phyloP scores from a whole-genome alignment of 805 yeast species.

The Suhomyces canberraensis region DNA sequence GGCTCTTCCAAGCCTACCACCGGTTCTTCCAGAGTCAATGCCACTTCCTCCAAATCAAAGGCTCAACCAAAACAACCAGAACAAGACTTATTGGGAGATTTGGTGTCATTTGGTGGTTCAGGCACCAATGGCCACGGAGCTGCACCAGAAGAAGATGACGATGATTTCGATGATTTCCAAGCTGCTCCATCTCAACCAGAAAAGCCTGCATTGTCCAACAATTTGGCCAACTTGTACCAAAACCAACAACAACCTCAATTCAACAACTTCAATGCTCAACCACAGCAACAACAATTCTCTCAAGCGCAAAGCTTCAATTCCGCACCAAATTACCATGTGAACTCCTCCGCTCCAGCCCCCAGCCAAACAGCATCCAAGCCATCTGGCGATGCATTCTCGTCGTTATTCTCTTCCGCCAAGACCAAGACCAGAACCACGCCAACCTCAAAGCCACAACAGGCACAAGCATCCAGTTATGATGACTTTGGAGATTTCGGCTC shows the following conservation, averaged over 20 bases:
- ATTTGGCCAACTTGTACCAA: constrained; percentile 27
- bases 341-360: constrained; percentile 24
- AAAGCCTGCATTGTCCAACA: constrained; percentile 18
- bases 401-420: constrained; percentile 65
- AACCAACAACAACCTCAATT: constrained; percentile 18
- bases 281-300: constrained; percentile 11
- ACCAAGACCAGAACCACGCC: constrained; percentile 28
- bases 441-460: constrained; percentile 3
- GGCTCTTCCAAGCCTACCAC: constrained; percentile 32
- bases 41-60: constrained; percentile 26
- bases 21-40: constrained; percentile 32
- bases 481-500: constrained; percentile 33
- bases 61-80: constrained; percentile 31
- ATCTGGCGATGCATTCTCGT: constrained; percentile 67
- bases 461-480: constrained; percentile 20
- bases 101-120: constrained; percentile 38
- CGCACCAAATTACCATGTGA: constrained; percentile 18
- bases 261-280: constrained; percentile 7
- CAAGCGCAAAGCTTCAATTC: constrained; percentile 9
- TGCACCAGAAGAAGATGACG: constrained; percentile 37
- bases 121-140: constrained; percentile 7
- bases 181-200: constrained; percentile 49
- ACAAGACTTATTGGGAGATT: constrained; percentile 49
- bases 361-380: constrained; percentile 22
- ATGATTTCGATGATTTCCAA: constrained; percentile 82